Base-by-base conservation (phyloP, 2,329 filamentous ascomycete genomes). In the Fusarium caatingaense region DNA sequence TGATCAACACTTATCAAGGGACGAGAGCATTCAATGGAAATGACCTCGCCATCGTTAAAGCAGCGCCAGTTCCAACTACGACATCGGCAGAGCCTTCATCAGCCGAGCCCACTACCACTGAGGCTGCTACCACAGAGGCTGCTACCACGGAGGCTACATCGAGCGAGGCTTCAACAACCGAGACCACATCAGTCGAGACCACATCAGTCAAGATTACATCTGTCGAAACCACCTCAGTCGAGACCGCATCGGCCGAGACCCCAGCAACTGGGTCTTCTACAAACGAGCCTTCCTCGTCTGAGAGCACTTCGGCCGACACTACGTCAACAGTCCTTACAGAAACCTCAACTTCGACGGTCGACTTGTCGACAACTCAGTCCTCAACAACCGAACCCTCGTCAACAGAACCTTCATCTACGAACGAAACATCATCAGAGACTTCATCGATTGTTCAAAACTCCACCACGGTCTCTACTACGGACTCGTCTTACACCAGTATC, bases 1-100 rank as follows among this genome's bases (percentile, higher is more conserved):
- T 50, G 47, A 50, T 50, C 21, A 5, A 34, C 8, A 11, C 0
- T 25, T 37, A 50, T 18, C 0, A 5, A 6, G 21, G 47, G 2
- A 25, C 30, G 9, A 34, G 16, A 8, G 1, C 47, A 5, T 50
- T 50, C 7, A 25, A 2, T 10, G 30, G 30, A 3, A 34, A 50
- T 6, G 47, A 50, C 7, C 0, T 50, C 11, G 48, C 21, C 3
- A 11, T 37, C 30, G 10, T 5, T 8, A 9, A 16, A 15, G 3
- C 21, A 25, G 5, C 8, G 16, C 0, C 3, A 6, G 2, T 4
- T 15, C 3, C 7, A n/a, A 16, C 16, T 2, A 50, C 30, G 4
- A 37, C 48, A 37, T n/a, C 30, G 6, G 48, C 2, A 4, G 30
- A 50, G 12, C 1, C 30, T n/a, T 4, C 34, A n/a, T n/a, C 34